phyloP scores from a whole-genome alignment of 2,329 filamentous ascomycete species.

The Hyphodiscus sp. region DNA sequence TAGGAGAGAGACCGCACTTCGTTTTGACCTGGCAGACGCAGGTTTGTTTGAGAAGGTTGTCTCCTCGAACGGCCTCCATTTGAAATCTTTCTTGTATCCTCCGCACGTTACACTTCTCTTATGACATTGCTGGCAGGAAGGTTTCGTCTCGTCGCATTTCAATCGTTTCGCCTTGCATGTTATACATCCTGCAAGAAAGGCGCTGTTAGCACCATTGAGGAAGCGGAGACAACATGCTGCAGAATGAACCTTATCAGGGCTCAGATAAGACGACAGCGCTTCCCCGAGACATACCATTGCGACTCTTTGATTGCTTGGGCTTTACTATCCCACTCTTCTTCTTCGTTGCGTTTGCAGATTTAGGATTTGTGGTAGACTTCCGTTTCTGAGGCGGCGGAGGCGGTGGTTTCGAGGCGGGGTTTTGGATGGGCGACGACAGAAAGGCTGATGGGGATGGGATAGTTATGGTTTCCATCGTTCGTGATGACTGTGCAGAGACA shows the following conservation, averaged over 20 bases:
- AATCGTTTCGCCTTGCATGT: conserved; percentile 69
- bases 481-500: conserved; percentile 15
- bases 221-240: not conserved
- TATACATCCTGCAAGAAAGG: conserved; percentile 46
- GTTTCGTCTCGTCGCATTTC: conserved; percentile 69
- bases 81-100: conserved; percentile 70
- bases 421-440: conserved; percentile 34
- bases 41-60: conserved; percentile 44
- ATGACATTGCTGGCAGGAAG: conserved; percentile 59
- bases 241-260: conserved; percentile 16
- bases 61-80: conserved; percentile 67
- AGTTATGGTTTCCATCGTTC: conserved; percentile 50
- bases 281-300: conserved; percentile 53
- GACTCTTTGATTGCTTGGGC: conserved; percentile 68
- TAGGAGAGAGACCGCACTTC: conserved; percentile 13
- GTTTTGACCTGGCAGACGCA: conserved; percentile 20
- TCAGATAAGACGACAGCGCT: conserved; percentile 20
- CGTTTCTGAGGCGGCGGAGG: conserved; percentile 18
- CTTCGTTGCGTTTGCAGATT: conserved; percentile 14
- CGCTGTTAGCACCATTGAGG: conserved; percentile 6
- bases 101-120: conserved; percentile 60
- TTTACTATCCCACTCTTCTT: conserved; percentile 41
- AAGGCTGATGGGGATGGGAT: conserved; percentile 54
- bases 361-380: conserved; percentile 22
- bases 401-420: conserved; percentile 26